Evolutionary conservation across 1,139 yeast genomes (phyloP).

Genomic region (Hansenula lynferdii): DNA sequence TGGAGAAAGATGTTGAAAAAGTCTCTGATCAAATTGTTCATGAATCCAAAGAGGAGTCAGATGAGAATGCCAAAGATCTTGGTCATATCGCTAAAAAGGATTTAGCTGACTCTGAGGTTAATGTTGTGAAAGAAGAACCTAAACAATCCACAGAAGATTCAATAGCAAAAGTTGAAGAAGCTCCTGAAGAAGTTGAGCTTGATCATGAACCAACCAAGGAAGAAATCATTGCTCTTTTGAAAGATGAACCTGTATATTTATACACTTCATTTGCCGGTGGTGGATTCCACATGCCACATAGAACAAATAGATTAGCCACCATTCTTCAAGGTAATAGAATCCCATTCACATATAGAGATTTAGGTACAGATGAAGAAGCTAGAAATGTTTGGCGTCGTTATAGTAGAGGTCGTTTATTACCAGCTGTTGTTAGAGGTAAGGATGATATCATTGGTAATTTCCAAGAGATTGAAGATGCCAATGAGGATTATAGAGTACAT

Average conservation of each 20-base stretch:
- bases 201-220: slow-evolving; percentile 22
- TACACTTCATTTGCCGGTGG: slow-evolving; percentile 87
- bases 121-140: slow-evolving; percentile 1
- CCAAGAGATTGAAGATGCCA: slow-evolving; percentile 78
- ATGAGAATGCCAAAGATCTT: not conserved
- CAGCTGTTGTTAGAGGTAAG: slow-evolving; percentile 88
- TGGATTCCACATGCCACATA: slow-evolving; percentile 77
- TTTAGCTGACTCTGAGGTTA: not conserved
- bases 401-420: slow-evolving; percentile 69
- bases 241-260: slow-evolving; percentile 60
- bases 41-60: not conserved
- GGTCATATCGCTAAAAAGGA: not conserved
- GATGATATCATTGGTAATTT: slow-evolving; percentile 82
- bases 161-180: slow-evolving; percentile 5
- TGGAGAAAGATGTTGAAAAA: slow-evolving; percentile 1
- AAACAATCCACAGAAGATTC: slow-evolving; percentile 6
- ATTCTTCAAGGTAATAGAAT: slow-evolving; percentile 74
- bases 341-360: slow-evolving; percentile 64
- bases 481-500: slow-evolving; percentile 72
- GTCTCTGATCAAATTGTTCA: not conserved
- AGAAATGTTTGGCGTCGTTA: slow-evolving; percentile 81
- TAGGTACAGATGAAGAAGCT: slow-evolving; percentile 87
- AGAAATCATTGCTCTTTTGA: slow-evolving; percentile 25
- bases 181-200: slow-evolving; percentile 10
- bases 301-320: slow-evolving; percentile 73